These are phyloP conservation scores for Paraphoma sp. DNA, from an alignment of 2,329 filamentous ascomycete species.

Conservation along the genomic window DNA sequence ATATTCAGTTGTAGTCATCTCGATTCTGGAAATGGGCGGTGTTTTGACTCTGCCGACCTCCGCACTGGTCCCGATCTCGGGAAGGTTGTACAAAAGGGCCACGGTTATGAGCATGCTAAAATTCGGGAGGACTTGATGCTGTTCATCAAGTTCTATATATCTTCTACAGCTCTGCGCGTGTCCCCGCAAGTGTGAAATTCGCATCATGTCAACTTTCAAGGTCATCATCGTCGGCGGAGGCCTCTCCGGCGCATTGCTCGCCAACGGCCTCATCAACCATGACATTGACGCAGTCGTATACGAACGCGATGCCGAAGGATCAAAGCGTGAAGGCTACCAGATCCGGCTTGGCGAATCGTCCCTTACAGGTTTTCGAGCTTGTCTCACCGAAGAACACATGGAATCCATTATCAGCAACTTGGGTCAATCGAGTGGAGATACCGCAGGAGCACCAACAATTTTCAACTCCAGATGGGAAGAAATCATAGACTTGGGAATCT, in stretches of 20 bases:
- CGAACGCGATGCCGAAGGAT: constrained; percentile 2
- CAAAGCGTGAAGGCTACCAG: constrained; percentile 9
- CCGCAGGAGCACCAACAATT: background rate
- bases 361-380: constrained; percentile 4
- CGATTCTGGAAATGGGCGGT: too few species aligned
- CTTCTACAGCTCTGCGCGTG: too few species aligned
- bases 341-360: constrained; percentile 5
- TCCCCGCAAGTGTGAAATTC: too few species aligned
- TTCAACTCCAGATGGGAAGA: background rate
- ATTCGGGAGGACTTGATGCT: too few species aligned
- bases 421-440: background rate
- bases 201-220: constrained; percentile 1
- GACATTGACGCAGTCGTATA: constrained; percentile 4
- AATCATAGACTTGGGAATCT: background rate
- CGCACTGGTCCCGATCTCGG: too few species aligned
- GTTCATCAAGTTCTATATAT: too few species aligned
- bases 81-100: too few species aligned
- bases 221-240: constrained; percentile 7
- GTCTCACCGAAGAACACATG: background rate
- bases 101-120: too few species aligned
- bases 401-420: background rate
- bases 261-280: constrained; percentile 6
- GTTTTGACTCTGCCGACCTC: too few species aligned
- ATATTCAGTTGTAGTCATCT: too few species aligned
- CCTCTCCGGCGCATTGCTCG: constrained; percentile 5